Evolutionary conservation across 495 filamentous ascomycete species (phyloP), one percentile per base, ranked within the genome.

Genomic region (Hypomontagnella submonticulosa): DNA sequence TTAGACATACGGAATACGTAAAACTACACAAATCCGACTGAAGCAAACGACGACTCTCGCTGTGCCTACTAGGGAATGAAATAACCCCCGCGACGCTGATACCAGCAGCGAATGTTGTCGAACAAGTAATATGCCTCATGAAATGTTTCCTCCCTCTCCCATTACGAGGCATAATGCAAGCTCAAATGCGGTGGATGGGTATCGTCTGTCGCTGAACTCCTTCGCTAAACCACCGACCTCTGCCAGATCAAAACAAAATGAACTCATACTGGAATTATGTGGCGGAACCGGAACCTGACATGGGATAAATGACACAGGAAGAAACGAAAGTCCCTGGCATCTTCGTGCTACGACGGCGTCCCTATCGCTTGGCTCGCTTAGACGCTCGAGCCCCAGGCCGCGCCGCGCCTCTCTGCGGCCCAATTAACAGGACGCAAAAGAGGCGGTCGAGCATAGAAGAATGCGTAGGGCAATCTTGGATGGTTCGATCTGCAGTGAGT

Each of bases 201-300:
- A 75, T 70, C 70, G 65, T 63, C 70, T 52, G 62, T 67, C 64
- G 69, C 66, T 60, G 56, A 69, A 69, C 66, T 69, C 66, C 66
- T 63, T 69, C 59, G 66, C 66, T 63, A 69, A 69, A 69, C 43
- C 66, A 56, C 50, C 57, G 60, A 80, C 74, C 75, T 77, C 71
- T 75, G 49, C 77, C 75, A 79, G 79, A 70, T 76, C 56, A 70
- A 59, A 37, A 27, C 23, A 27, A 27, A 67, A 66, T 62, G 49
- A 59, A 69, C 59, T 46, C 47, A 38, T 33, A 40, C 49, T 20
- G 42, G 54, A 65, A 47, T 42, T 40, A 42, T 27, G 34, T 50
- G 37, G 38, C 23, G 15, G 57, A 27, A 11, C 54, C 38, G 36
- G 38, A 47, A 41, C 49, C 43, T 30, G 57, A 49, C 27, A 32